Evolutionary conservation across 768 basidiomycete genomes (phyloP), one percentile per base, ranked within the genome.

Genomic region (Mycena crocata): DNA sequence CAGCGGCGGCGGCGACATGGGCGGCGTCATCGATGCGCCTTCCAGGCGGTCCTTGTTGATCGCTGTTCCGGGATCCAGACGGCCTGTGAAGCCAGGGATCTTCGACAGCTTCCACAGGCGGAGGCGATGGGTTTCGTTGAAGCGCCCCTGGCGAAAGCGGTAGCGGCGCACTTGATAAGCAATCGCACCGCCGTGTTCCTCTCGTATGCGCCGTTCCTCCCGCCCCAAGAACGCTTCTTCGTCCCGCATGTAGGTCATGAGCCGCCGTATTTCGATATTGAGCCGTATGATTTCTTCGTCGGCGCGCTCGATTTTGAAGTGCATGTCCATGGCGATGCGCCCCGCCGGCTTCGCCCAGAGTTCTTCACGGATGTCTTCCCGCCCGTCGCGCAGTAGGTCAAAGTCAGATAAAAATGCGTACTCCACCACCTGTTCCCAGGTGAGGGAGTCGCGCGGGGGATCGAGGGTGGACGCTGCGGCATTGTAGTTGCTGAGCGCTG

Each of bases 341-440:
- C 40, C 49, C 19, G 68, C 52, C 2, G 59, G 68, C 10, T 45
- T 40, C 8, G 68, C 58, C 72, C 72, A 73, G 0, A 48, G 54
- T 14, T 62, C 39, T 30, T 52, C 32, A 19, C 62, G 50, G 9
- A 71, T 64, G 40, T 73, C 67, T 5, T 58, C 50, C 14, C 55
- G 19, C 15, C 24, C 57, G 10, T 69, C 72, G 3, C 57, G 58
- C 6, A 71, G 65, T 26, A 71, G 40, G 66, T 74, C 67, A 35
- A 72, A 74, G 34, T n/a, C n/a, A n/a, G n/a, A n/a, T n/a, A n/a
- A n/a, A n/a, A n/a, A n/a, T n/a, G n/a, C n/a, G n/a, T n/a, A n/a
- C n/a, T 74, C 64, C 1, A 76, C 67, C 2, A 77, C 71, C 19
- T 76, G 66, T 19, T 77, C 67, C 71, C 74, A 75, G 17, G 51